Conservation (phyloP, 2,329 filamentous ascomycete species). For the Alternaria gaisen region DNA sequence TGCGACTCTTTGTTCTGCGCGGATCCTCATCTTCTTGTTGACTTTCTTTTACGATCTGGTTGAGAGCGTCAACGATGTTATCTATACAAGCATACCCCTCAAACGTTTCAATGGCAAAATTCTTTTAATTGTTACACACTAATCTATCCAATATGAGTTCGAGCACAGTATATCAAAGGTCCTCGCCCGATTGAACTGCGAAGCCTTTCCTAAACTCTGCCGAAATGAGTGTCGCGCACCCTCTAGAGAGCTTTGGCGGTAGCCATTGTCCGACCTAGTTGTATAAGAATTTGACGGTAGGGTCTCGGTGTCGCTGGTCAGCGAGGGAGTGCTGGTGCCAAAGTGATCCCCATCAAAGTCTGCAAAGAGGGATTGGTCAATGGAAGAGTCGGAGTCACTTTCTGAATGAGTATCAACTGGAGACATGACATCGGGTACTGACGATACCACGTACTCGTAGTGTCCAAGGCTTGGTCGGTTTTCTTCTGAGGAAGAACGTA, state of each 20-base stretch:
- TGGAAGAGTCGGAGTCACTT: neutral
- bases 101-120: slow-evolving; percentile 3
- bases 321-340: neutral
- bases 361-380: slow-evolving; percentile 12
- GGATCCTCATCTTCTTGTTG: neutral
- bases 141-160: neutral
- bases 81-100: slow-evolving; percentile 2
- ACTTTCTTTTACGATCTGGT: neutral
- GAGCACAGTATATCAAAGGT: neutral
- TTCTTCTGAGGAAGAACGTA: neutral
- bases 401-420: neutral
- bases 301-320: neutral
- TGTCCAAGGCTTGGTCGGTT: neutral
- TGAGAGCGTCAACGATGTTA: neutral
- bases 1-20: neutral
- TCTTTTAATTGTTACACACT: neutral
- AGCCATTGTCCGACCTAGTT: neutral
- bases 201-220: neutral
- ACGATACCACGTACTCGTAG: neutral
- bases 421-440: neutral
- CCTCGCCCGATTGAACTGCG: neutral
- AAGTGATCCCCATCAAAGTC: slow-evolving; percentile 1
- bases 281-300: neutral
- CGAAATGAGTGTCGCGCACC: neutral
- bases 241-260: neutral